Evolutionary conservation across 1,284 basidiomycete species (phyloP), one percentile per base, ranked within the genome.

Genomic region (Ceratobasidium sp.): DNA sequence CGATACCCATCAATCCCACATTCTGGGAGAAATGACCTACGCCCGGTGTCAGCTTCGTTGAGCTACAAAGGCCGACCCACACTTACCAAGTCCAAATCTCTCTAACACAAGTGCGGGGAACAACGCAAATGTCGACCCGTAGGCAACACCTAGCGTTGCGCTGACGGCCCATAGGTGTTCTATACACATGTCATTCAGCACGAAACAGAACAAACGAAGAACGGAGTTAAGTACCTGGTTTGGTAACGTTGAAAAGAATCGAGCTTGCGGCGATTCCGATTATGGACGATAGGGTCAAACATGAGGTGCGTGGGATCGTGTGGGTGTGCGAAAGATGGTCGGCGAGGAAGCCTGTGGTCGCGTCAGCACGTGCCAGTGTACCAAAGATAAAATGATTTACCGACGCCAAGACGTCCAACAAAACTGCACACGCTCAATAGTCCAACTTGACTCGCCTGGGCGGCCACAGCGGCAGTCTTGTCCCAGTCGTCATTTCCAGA

Each of bases 381-480:
- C 29, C 1, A 5, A 15, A 8, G 12, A 40, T 3, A 22, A 25
- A n/a, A 25, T n/a, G 22, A 75, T 76, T 69, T 58, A 86, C 93
- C 94, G 27, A 93, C 90, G 13, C 88, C 71, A 50, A 97, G 85
- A 25, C 95, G 86, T 0, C 94, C 94, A 0, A 84, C 74, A 62
- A 90, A 96, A 77, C 94, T 98, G 79, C 88, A 91, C 32, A 97
- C 73, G 72, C 91, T 94, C 72, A 97, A 85, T 3, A 86, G 83
- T 0, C 92, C 93, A 0, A 98, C 94, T 75, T 96, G 93, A 1
- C 85, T 82, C 0, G 92, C 89, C 80, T 98, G 95, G 83, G 89
- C 89, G 60, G 86, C 85, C 1, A 88, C 83, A 0, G 93, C 87
- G 71, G 83, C 82, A 0, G 83, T 77, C 27, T 86, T 85, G 73